These are phyloP conservation scores for Fusarium foetens DNA, from an alignment of 2,329 filamentous ascomycete species.

Conservation along the genomic window DNA sequence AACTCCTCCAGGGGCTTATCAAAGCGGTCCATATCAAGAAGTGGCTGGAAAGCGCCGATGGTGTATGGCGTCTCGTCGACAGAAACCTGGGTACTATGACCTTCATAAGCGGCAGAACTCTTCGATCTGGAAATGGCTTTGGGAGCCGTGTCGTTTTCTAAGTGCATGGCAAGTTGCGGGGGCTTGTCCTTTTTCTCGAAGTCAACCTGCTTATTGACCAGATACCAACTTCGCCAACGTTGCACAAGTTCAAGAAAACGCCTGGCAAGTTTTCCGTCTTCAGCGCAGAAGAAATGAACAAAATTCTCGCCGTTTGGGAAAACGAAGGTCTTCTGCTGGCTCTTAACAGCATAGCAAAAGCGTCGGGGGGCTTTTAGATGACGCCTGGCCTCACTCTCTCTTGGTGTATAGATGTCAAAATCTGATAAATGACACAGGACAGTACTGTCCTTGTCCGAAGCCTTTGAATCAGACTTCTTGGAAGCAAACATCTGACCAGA, in stretches of 20 bases:
- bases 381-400: conserved; percentile 72
- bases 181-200: conserved; percentile 53
- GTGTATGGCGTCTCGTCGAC: conserved; percentile 65
- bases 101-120: conserved; percentile 29
- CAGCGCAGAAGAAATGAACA: conserved; percentile 90
- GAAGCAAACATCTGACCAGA: conserved; percentile 78
- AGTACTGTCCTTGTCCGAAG: conserved; percentile 71
- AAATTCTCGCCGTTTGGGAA: conserved; percentile 87
- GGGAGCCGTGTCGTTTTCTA: conserved; percentile 17
- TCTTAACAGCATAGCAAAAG: conserved; percentile 88
- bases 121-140: conserved; percentile 53
- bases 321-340: conserved; percentile 86
- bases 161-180: background rate
- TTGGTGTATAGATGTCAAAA: conserved; percentile 89
- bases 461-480: conserved; percentile 73
- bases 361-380: conserved; percentile 85
- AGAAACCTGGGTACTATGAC: conserved; percentile 51
- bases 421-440: conserved; percentile 88
- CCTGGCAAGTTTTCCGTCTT: conserved; percentile 73
- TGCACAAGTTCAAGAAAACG: conserved; percentile 78
- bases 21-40: conserved; percentile 71
- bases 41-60: conserved; percentile 74
- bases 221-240: conserved; percentile 90
- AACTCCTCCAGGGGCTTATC: conserved; percentile 63
- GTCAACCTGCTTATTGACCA: conserved; percentile 74